Conservation (phyloP, 1,284 basidiomycete genomes). For the Microbotryomycetes sp. region DNA sequence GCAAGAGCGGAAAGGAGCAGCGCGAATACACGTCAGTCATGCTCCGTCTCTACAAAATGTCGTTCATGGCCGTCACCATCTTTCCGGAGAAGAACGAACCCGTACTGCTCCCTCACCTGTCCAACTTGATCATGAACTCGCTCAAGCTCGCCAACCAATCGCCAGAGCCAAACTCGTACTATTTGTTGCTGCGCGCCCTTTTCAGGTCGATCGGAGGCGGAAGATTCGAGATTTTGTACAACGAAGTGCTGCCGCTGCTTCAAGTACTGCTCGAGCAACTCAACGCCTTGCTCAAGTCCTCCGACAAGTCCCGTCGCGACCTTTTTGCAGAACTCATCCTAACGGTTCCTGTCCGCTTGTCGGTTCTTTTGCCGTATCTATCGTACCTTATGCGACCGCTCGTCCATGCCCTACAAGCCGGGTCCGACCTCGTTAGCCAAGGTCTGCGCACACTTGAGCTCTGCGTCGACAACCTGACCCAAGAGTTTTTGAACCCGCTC, state of each 20-base stretch:
- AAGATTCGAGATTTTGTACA: constrained; percentile 89
- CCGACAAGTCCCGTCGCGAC: constrained; percentile 54
- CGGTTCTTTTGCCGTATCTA: constrained; percentile 91
- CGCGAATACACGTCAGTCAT: constrained; percentile 65
- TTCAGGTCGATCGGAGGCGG: constrained; percentile 99
- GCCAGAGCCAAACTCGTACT: constrained; percentile 84
- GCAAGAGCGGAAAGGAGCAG: constrained; percentile 64
- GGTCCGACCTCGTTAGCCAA: constrained; percentile 85
- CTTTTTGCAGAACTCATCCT: constrained; percentile 96
- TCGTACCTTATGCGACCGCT: constrained; percentile 95
- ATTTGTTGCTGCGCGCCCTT: constrained; percentile 83
- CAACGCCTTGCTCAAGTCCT: constrained; percentile 78
- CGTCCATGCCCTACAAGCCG: constrained; percentile 80
- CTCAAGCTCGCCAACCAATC: constrained; percentile 91
- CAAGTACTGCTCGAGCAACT: constrained; percentile 96
- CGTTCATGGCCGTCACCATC: constrained; percentile 79
- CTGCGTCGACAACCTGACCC: constrained; percentile 98
- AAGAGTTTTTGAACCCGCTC: constrained; percentile 96
- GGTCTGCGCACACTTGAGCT: constrained; percentile 93
- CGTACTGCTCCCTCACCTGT: constrained; percentile 84
- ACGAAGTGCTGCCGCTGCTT: constrained; percentile 89
- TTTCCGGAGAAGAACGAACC: constrained; percentile 78
- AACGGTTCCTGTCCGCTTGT: constrained; percentile 91
- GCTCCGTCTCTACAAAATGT: constrained; percentile 92
- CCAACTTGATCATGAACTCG: constrained; percentile 93